Percentiles rank a stretch among this genome's conserved stretches.
Conservation (phyloP, 169 alveolate species). For the Eimeria acervulina region DNA sequence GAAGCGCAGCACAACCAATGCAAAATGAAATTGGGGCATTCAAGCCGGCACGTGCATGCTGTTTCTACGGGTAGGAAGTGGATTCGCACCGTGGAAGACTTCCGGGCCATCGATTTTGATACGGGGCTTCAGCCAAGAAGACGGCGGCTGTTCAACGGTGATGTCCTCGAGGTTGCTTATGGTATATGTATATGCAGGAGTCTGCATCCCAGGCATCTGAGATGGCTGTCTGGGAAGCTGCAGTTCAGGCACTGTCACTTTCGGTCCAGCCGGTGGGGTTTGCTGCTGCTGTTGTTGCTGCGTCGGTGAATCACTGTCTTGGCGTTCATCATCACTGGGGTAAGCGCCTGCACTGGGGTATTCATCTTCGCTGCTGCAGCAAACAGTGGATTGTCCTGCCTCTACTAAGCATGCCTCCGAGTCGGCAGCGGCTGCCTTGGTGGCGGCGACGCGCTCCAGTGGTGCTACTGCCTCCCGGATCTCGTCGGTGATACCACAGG, state of each 20-base stretch:
- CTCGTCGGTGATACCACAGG: background rate
- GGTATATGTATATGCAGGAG: constrained; percentile 55
- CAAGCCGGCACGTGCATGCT: background rate
- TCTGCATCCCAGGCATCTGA: constrained; percentile 6
- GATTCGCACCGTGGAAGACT: constrained; percentile 57
- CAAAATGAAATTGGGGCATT: background rate
- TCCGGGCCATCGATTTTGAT: constrained; percentile 75
- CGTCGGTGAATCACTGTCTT: constrained; percentile 54
- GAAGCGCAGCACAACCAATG: background rate
- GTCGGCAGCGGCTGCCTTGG: constrained; percentile 49
- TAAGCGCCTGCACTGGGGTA: background rate
- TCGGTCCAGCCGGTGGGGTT: background rate
- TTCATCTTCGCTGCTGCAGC: constrained; percentile 78
- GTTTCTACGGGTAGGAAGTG: background rate
- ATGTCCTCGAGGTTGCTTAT: constrained; percentile 45
- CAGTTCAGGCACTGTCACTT: background rate
- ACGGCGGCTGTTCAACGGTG: constrained; percentile 16
- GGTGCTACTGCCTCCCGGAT: constrained; percentile 23
- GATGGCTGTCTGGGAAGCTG: constrained; percentile 18
- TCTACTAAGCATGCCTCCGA: constrained; percentile 13
- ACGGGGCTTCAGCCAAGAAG: constrained; percentile 71
- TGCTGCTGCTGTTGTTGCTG: constrained; percentile 32
- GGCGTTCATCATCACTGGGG: constrained; percentile 74
- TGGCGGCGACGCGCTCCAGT: background rate
- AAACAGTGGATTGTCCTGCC: constrained; percentile 76